Conservation (phyloP, 768 basidiomycete species). For the Termitomyces sp. region DNA sequence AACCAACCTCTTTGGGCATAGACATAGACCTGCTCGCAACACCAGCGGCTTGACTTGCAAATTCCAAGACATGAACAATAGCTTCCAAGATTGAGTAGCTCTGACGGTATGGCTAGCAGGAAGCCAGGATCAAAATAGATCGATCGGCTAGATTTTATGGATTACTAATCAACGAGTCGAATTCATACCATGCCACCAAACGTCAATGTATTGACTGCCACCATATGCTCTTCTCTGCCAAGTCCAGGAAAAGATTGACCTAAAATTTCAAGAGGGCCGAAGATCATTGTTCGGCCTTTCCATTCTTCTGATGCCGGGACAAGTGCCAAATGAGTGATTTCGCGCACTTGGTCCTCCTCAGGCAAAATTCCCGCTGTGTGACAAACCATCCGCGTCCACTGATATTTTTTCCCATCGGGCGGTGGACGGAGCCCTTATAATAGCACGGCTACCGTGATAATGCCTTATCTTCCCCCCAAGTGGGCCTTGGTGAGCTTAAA, state of each 20-base stretch:
- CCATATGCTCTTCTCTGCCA: slow-evolving; percentile 1
- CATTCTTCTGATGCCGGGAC: not conserved
- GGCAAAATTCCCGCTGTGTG: slow-evolving; percentile 4
- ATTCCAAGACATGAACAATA: not conserved
- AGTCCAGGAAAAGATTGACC: not conserved
- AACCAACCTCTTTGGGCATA: not conserved
- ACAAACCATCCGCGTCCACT: not conserved
- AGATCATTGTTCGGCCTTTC: not conserved
- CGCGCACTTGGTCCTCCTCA: not conserved
- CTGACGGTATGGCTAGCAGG: not conserved
- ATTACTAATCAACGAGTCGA: not conserved
- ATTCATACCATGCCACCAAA: not conserved
- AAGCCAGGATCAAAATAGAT: not conserved
- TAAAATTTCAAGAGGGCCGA: not conserved
- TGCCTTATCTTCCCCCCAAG: not conserved
- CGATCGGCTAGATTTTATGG: not conserved
- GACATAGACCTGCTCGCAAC: not conserved
- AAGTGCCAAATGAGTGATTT: not conserved
- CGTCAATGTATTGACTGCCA: not conserved
- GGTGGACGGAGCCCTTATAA: not conserved
- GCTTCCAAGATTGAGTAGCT: not conserved
- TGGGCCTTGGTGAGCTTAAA: not conserved
- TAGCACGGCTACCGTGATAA: not conserved
- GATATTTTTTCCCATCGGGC: not conserved
- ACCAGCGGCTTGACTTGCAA: not conserved